Evolutionary conservation across 1,284 basidiomycete species (phyloP).

Genomic region (Marasmius sp.): DNA sequence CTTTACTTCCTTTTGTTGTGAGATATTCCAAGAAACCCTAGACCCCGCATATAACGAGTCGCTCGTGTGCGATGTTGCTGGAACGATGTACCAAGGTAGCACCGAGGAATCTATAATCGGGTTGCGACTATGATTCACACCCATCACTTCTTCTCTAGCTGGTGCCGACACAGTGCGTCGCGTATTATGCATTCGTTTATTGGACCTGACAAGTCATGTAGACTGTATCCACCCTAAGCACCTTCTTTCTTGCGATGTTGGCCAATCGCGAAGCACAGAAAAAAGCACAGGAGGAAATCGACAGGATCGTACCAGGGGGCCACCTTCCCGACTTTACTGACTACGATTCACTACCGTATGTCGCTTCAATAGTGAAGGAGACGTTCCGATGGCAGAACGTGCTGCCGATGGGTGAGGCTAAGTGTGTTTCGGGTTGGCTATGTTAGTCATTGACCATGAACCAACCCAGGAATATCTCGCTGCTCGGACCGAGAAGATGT

Average conservation of each 20-base stretch:
- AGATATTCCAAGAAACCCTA: background rate
- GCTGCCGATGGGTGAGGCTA: background rate
- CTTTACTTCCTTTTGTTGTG: background rate
- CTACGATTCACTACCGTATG: background rate
- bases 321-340: conserved; percentile 10
- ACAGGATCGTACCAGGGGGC: conserved; percentile 8
- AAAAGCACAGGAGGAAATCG: conserved; percentile 7
- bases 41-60: background rate
- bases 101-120: background rate
- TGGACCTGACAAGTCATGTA: background rate
- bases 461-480: background rate
- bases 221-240: conserved; percentile 13
- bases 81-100: background rate
- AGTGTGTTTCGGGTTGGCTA: background rate
- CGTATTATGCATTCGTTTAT: background rate
- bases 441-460: background rate
- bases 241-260: conserved; percentile 16
- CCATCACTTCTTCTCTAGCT: background rate
- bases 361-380: background rate
- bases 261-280: conserved; percentile 10
- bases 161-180: background rate
- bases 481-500: background rate
- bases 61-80: background rate
- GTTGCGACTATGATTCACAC: background rate
- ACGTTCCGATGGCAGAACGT: background rate